A percentile compares a stretch with the other conserved stretches of the same genome.
Conservation (phyloP, 2,329 filamentous ascomycete genomes). For the Madurella fahalii region DNA sequence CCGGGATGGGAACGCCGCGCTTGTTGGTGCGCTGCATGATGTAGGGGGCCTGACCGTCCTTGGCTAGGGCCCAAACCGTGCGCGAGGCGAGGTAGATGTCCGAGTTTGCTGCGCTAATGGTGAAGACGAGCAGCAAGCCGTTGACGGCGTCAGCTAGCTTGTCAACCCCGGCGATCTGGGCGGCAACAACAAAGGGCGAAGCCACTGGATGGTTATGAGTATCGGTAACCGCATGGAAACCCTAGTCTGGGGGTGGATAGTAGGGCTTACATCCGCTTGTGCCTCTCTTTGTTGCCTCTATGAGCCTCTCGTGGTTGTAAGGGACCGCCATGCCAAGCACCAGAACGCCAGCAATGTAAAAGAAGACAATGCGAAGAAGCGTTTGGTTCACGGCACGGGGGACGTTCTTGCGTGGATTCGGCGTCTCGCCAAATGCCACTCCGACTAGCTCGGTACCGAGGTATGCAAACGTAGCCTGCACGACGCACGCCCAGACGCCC, state of each 20-base stretch:
- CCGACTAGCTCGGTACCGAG: conserved; percentile 59
- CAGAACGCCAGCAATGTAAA: conserved; percentile 63
- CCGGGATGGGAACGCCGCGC: conserved; percentile 39
- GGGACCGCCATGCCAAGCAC: conserved; percentile 65
- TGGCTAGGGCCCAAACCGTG: conserved; percentile 37
- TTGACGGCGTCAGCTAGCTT: conserved; percentile 56
- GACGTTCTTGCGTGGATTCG: conserved; percentile 63
- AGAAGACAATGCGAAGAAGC: conserved; percentile 65
- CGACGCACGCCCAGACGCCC: conserved; percentile 37
- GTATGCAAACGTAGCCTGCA: conserved; percentile 39
- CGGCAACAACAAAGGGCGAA: conserved; percentile 50
- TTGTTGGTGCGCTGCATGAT: conserved; percentile 33
- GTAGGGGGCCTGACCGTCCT: conserved; percentile 38
- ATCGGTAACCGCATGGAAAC: background rate
- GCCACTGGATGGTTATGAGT: conserved; percentile 37
- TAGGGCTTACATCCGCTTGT: conserved; percentile 30
- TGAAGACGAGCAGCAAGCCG: conserved; percentile 55
- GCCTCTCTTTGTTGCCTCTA: conserved; percentile 39
- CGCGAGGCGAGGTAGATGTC: conserved; percentile 48
- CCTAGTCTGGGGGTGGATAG: background rate
- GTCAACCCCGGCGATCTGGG: conserved; percentile 47
- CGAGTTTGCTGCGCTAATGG: conserved; percentile 57
- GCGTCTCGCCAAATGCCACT: conserved; percentile 64
- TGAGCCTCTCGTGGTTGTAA: conserved; percentile 47
- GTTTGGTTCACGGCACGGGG: conserved; percentile 65